phyloP scores from a whole-genome alignment of 1,139 yeast genomes.

The Blastobotrys petasosporus region DNA sequence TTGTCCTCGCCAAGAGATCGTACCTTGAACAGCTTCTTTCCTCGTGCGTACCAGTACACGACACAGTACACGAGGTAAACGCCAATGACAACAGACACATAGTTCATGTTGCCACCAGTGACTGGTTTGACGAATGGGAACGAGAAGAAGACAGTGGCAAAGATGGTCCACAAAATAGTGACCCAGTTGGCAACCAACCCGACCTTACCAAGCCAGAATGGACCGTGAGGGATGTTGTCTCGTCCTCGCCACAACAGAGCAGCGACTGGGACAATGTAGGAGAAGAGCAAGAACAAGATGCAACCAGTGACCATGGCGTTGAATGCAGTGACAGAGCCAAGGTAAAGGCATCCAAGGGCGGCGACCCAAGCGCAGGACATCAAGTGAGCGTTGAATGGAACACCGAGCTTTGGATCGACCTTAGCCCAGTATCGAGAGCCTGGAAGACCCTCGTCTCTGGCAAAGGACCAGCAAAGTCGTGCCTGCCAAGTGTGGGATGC shows the following conservation, averaged over 20 bases:
- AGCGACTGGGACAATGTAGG: constrained; percentile 71
- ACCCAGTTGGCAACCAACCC: constrained; percentile 61
- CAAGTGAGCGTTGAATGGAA: constrained; percentile 69
- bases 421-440: constrained; percentile 49
- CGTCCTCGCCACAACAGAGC: constrained; percentile 41
- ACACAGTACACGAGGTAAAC: constrained; percentile 11
- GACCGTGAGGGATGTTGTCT: constrained; percentile 48
- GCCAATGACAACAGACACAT: constrained; percentile 27
- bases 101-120: constrained; percentile 62
- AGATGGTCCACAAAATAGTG: constrained; percentile 55
- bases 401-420: constrained; percentile 54
- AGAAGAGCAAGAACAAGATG: constrained; percentile 67
- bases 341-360: constrained; percentile 37
- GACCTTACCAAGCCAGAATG: constrained; percentile 56
- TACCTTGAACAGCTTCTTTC: constrained; percentile 9
- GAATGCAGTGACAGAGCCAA: constrained; percentile 70
- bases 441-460: constrained; percentile 81
- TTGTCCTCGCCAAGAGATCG: too few relatives aligned
- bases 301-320: constrained; percentile 84
- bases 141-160: constrained; percentile 57
- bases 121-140: constrained; percentile 71
- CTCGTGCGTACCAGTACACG: constrained; percentile 12
- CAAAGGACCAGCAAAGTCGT: constrained; percentile 76
- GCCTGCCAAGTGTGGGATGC: constrained; percentile 73
- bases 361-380: constrained; percentile 54